phyloP scores from a whole-genome alignment of 805 yeast species.

The Kluyveromyces starmeri region DNA sequence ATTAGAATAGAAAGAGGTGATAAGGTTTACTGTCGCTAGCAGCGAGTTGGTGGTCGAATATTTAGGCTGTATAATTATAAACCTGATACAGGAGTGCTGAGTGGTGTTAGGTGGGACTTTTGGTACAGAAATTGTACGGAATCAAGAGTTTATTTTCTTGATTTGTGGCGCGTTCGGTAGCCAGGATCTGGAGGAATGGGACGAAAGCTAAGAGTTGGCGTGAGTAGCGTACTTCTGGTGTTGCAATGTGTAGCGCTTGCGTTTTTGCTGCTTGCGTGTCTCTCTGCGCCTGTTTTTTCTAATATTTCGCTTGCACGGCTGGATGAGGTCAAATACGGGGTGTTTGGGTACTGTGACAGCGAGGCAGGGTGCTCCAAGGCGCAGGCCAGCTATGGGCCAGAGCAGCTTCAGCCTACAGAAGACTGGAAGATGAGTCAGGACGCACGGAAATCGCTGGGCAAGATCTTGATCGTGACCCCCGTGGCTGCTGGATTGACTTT shows the following conservation, averaged over 20 bases:
- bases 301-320: constrained; percentile 43
- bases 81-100: too few species aligned
- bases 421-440: constrained; percentile 42
- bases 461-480: constrained; percentile 52
- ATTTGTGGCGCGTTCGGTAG: too few species aligned
- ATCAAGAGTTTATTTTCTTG: too few species aligned
- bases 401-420: constrained; percentile 21
- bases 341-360: constrained; percentile 53
- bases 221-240: constrained; percentile 30
- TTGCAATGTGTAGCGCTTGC: constrained; percentile 47
- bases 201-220: too few species aligned
- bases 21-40: too few species aligned
- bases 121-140: too few species aligned
- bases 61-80: too few species aligned
- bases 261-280: constrained; percentile 49
- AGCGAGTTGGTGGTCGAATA: too few species aligned
- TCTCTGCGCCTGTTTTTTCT: constrained; percentile 51
- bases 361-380: constrained; percentile 35
- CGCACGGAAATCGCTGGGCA: constrained; percentile 44
- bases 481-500: constrained; percentile 58
- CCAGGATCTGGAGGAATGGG: too few species aligned
- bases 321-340: constrained; percentile 44
- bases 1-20: too few species aligned
- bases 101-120: too few species aligned
- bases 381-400: constrained; percentile 37